Base-by-base conservation (phyloP, 1,284 basidiomycete genomes). In the Vanrija pseudolonga region DNA sequence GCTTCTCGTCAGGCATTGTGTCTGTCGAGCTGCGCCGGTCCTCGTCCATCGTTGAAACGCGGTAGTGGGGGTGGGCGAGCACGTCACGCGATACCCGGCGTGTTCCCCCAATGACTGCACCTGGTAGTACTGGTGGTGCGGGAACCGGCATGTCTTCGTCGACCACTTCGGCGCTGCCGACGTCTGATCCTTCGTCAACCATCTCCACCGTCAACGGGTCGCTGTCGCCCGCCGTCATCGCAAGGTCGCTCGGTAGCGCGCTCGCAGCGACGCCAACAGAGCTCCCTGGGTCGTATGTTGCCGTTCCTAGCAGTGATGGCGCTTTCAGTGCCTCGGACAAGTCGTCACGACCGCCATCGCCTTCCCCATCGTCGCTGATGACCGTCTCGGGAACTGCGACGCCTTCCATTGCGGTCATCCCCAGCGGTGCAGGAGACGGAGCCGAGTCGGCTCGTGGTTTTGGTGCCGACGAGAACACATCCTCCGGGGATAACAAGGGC, bases 251-350 rank as follows among this genome's bases (percentile, higher is more conserved):
- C 17, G 57, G 60, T 2, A 59, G 38, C 28, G 51, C 62, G 24
- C 65, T 47, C 26, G 47, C 59, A 1, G 53, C 54, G 3, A 51
- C 41, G 18, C 61, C 62, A 20, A 62, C 51, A 5, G 51, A 51
- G 37, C 50, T 59, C 8, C 49, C 53, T 36, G 80, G 79, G 22
- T 84, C 85, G 59, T 83, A 85, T 22, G 82, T 83, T 15, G 81
- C 81, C 3, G 49, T 82, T 81, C 8, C 73, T 17, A 46, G 32
- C 9, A 47, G 7, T 3, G 44, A 56, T 12, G 54, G 46, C 3
- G 55, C 32, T 6, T 48, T 39, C 12, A 46, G 28, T 6, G 38
- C 69, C 6, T 72, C 78, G 8, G 76, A 79, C 41, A 79, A 80
- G 4, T 80, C 82, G 9, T 83, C 83, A 24, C 81, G 81, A 41